Percentiles rank a stretch among this genome's conserved stretches.
Conservation (phyloP, 306 rosid genomes). For the Vicia sativa region DNA sequence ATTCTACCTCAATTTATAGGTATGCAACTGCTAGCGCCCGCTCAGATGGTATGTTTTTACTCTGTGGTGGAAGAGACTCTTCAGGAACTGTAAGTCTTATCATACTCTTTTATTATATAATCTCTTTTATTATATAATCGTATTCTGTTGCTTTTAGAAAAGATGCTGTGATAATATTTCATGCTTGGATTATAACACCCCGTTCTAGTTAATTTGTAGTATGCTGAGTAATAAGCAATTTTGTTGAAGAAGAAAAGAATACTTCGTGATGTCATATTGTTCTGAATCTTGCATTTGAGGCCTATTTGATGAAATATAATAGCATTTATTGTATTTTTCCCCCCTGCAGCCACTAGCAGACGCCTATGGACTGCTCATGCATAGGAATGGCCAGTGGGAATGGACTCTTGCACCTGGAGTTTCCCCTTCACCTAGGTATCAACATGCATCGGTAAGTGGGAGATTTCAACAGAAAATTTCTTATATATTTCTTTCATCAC, state of each 20-base stretch:
- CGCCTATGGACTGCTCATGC: slow-evolving; percentile 98
- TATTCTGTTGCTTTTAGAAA: slow-evolving; percentile 30
- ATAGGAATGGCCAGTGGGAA: slow-evolving; percentile 98
- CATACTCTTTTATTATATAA: slow-evolving; percentile 26
- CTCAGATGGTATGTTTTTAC: slow-evolving; percentile 98
- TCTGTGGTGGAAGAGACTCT: slow-evolving; percentile 98
- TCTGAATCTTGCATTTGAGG: slow-evolving; percentile 23
- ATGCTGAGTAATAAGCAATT: slow-evolving; percentile 18
- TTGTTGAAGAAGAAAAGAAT: slow-evolving; percentile 23
- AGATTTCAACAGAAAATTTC: slow-evolving; percentile 30
- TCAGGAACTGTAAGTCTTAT: slow-evolving; percentile 77
- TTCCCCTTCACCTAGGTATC: slow-evolving; percentile 95
- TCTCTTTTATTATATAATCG: neutral
- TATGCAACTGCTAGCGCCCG: slow-evolving; percentile 99
- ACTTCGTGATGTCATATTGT: slow-evolving; percentile 18
- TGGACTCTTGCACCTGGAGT: slow-evolving; percentile 99
- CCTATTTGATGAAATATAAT: slow-evolving; percentile 20
- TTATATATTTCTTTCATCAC: slow-evolving; percentile 22
- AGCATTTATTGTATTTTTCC: slow-evolving; percentile 22
- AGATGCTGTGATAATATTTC: slow-evolving; percentile 5
- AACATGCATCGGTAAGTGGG: slow-evolving; percentile 95
- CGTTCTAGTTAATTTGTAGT: slow-evolving; percentile 15
- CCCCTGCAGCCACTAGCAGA: slow-evolving; percentile 79
- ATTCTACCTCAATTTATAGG: slow-evolving; percentile 63
- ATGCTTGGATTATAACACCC: slow-evolving; percentile 25